A percentile compares a stretch with the other conserved stretches of the same genome.
These are phyloP conservation scores for Oryza meyeriana DNA, from an alignment of 176 grass and related monocot species.

Conservation along the genomic window DNA sequence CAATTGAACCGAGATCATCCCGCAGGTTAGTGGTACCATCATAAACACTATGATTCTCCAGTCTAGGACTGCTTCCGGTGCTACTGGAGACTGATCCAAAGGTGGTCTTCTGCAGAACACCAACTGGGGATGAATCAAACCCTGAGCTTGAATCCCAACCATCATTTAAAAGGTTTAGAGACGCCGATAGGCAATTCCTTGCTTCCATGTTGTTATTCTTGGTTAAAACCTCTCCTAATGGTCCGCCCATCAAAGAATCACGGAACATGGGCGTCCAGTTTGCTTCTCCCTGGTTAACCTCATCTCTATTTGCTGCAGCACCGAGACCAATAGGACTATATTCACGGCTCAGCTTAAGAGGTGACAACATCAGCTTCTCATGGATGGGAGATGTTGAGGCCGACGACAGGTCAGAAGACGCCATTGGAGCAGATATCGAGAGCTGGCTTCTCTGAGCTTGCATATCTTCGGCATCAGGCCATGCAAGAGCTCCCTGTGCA, in stretches of 20 bases:
- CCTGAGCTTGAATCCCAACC: conserved; percentile 61
- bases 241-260: conserved; percentile 65
- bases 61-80: conserved; percentile 82
- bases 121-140: conserved; percentile 62
- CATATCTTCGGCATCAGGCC: conserved; percentile 71
- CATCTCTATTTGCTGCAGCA: conserved; percentile 21
- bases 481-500: conserved; percentile 55
- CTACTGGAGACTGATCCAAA: conserved; percentile 80
- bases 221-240: conserved; percentile 75
- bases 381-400: conserved; percentile 71
- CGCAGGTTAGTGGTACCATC: conserved; percentile 40
- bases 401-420: conserved; percentile 68
- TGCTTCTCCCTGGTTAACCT: conserved; percentile 27
- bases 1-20: conserved; percentile 68
- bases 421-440: conserved; percentile 69
- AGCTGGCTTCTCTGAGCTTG: conserved; percentile 74
- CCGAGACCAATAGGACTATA: conserved; percentile 42
- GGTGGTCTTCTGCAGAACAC: conserved; percentile 78
- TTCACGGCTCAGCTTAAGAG: conserved; percentile 58
- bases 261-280: conserved; percentile 65
- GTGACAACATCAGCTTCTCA: conserved; percentile 60
- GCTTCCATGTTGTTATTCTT: conserved; percentile 37
- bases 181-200: conserved; percentile 24
- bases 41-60: conserved; percentile 57
- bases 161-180: conserved; percentile 70